Base-by-base conservation (phyloP, 2,329 filamentous ascomycete species). In the Ilyonectria robusta region DNA sequence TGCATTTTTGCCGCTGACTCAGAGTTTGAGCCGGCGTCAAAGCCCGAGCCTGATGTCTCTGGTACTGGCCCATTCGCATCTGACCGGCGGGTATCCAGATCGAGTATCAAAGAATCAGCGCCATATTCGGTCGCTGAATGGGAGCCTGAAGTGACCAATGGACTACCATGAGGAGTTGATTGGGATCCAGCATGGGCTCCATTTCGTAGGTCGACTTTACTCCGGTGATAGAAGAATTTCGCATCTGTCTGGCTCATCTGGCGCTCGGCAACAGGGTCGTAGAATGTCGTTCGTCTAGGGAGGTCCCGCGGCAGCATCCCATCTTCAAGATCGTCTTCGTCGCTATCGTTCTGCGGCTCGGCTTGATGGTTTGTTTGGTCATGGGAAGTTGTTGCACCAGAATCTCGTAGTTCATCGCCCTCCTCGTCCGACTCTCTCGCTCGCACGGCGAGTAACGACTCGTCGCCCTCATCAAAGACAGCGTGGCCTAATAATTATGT, bases 151-250 rank as follows among this genome's bases (percentile, higher is more conserved):
- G 75, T 64, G 42, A 86, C 80, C 54, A 82, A 71, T 13, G 87
- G 86, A 66, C 87, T 88, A 15, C 80, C 82, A 21, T 82, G 81
- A 10, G 85, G 83, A 13, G 84, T 85, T 46, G 77, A 71, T 55
- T 85, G 83, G 59, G 78, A 79, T 78, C 81, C 84, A 64, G 72
- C 78, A 75, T 79, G 65, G 72, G 80, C 64, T 75, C 77, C 56
- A 71, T 72, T 74, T 79, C 85, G 72, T 76, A 77, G 62, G 69
- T 92, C 92, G 65, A 91, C 84, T 80, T 94, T 93, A 81, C 94
- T 94, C 72, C 93, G 88, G 82, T 98, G 95, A 80, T 97, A 99
- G 83, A 98, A 97, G 69, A 98, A 88, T 81, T 97, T 98, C 66
- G 95, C 94, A 79, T 99, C 96, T 29, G 93, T 92, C 80, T 97